Evolutionary conservation across 1,284 basidiomycete species (phyloP).

Genomic region (Thelephora terrestris): DNA sequence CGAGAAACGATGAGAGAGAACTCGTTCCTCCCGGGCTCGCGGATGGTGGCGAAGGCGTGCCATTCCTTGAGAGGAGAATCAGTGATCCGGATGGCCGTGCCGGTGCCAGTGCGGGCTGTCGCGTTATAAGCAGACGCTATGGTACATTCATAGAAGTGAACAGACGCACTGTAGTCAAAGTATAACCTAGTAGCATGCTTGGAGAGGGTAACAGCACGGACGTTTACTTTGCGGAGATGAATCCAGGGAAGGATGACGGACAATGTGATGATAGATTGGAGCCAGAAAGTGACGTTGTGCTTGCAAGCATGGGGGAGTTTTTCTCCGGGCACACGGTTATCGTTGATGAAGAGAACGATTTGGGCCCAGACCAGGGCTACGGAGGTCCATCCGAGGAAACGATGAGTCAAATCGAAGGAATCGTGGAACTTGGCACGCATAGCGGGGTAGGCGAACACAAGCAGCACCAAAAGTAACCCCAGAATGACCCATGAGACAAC

Average conservation of each 20-base stretch:
- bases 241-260: conserved; percentile 48
- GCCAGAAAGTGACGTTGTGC: conserved; percentile 41
- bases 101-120: conserved; percentile 42
- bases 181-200: conserved; percentile 46
- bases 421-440: conserved; percentile 38
- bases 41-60: conserved; percentile 51
- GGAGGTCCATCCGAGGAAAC: conserved; percentile 46
- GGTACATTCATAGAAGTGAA: conserved; percentile 20
- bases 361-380: conserved; percentile 45
- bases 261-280: conserved; percentile 37
- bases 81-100: conserved; percentile 45
- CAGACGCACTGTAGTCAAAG: conserved; percentile 39
- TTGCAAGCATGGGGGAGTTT: conserved; percentile 35
- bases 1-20: conserved; percentile 48
- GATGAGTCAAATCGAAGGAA: conserved; percentile 43
- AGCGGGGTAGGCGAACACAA: conserved; percentile 39
- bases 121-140: too few relatives aligned
- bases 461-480: conserved; percentile 32
- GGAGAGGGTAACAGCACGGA: conserved; percentile 42
- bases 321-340: conserved; percentile 32
- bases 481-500: conserved; percentile 40
- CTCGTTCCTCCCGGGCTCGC: conserved; percentile 39
- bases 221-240: conserved; percentile 41
- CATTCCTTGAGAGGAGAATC: conserved; percentile 45
- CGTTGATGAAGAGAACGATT: conserved; percentile 42